A percentile compares a stretch with the other conserved stretches of the same genome.
Conservation (phyloP, 2,329 filamentous ascomycete genomes). For the Diaporthe sp. region DNA sequence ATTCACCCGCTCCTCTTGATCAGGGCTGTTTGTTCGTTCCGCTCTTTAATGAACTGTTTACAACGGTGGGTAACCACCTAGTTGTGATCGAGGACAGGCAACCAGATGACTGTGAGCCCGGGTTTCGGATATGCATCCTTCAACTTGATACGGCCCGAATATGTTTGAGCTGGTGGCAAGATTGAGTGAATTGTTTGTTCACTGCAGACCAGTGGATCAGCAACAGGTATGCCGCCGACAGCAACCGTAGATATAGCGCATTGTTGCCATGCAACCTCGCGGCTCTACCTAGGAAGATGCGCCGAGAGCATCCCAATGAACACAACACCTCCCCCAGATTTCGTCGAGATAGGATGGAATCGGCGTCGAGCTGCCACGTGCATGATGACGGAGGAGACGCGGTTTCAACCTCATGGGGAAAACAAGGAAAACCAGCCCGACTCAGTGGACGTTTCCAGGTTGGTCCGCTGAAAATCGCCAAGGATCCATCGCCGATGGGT, state of each 20-base stretch:
- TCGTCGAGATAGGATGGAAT: neutral
- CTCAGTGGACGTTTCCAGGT: neutral
- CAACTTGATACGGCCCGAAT: neutral
- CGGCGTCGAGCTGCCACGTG: neutral
- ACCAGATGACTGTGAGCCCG: no score
- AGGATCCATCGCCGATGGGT: conserved; percentile 4
- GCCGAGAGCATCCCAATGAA: neutral
- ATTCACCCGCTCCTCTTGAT: neutral
- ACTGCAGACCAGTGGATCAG: neutral
- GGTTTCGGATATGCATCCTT: neutral
- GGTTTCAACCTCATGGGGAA: neutral
- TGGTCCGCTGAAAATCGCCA: conserved; percentile 1
- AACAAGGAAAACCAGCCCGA: conserved; percentile 3
- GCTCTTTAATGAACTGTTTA: no score
- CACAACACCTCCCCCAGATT: neutral
- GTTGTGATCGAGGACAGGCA: neutral
- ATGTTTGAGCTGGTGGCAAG: neutral
- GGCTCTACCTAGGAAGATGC: neutral
- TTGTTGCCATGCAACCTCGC: neutral
- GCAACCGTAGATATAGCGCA: neutral
- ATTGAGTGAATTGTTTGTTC: neutral
- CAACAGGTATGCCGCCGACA: neutral
- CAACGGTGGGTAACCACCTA: neutral
- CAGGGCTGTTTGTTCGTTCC: no score
- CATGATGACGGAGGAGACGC: conserved; percentile 6